Percentiles rank a stretch among this genome's conserved stretches.
Evolutionary conservation across 805 yeast species (phyloP).

Genomic region (Starmerella stellata): DNA sequence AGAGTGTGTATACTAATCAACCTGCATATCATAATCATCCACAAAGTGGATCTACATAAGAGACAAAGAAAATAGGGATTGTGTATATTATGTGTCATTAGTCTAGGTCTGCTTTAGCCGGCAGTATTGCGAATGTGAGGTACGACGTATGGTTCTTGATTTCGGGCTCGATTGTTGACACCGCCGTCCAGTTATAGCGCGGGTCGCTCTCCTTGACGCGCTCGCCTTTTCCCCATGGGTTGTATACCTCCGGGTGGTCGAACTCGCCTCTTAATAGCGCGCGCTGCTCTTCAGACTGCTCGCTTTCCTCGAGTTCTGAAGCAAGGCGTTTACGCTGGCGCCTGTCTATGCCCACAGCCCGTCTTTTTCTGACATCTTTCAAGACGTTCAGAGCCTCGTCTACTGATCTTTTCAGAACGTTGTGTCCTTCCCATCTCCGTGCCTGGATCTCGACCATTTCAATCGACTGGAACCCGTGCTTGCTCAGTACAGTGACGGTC

Average conservation of each 20-base stretch:
- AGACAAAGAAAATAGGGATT: too few relatives aligned
- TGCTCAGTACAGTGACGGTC: conserved; percentile 57
- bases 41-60: too few relatives aligned
- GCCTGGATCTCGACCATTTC: conserved; percentile 88
- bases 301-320: conserved; percentile 10
- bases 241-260: conserved; percentile 27
- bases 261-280: conserved; percentile 10
- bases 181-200: conserved; percentile 60
- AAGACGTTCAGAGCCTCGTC: conserved; percentile 67
- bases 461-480: conserved; percentile 62
- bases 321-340: conserved; percentile 18
- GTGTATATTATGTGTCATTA: too few relatives aligned
- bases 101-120: conserved; percentile 17
- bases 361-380: conserved; percentile 55
- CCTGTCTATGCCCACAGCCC: conserved; percentile 32
- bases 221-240: conserved; percentile 84
- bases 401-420: conserved; percentile 65
- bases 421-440: conserved; percentile 73
- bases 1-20: too few relatives aligned
- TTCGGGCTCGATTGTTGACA: conserved; percentile 69
- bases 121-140: conserved; percentile 62
- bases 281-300: conserved; percentile 15
- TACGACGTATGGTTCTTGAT: conserved; percentile 88
- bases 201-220: conserved; percentile 78
- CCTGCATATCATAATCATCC: too few relatives aligned